phyloP scores from a whole-genome alignment of 1,284 basidiomycete species.

The Kalmanozyma brasiliensis region DNA sequence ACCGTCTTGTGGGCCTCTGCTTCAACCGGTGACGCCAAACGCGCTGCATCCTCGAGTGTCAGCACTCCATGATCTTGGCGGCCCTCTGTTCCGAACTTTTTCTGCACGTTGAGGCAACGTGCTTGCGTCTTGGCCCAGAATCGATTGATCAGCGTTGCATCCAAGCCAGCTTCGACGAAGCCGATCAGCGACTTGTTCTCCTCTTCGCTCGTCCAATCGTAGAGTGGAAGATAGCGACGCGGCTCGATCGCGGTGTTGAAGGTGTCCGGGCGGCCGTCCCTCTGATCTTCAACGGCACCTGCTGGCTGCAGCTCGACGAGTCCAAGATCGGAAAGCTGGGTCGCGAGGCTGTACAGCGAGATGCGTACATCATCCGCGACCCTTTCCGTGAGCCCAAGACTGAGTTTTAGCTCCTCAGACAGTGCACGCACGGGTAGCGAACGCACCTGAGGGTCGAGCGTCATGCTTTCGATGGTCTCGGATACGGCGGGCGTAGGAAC shows the following conservation, averaged over 20 bases:
- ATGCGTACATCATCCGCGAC: constrained; percentile 13
- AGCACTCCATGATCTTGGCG: background rate
- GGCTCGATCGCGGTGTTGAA: constrained; percentile 16
- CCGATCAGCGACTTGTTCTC: constrained; percentile 24
- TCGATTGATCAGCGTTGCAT: constrained; percentile 20
- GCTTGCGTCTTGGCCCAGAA: constrained; percentile 35
- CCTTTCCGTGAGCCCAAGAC: constrained; percentile 17
- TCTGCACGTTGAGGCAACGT: constrained; percentile 8
- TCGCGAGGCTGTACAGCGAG: constrained; percentile 39
- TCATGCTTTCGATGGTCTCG: constrained; percentile 17
- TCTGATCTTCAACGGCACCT: background rate
- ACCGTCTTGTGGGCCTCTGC: constrained; percentile 13
- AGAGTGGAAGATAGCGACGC: constrained; percentile 15
- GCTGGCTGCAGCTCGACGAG: constrained; percentile 11
- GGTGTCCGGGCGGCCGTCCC: background rate
- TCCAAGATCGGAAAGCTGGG: constrained; percentile 27
- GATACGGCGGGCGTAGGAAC: constrained; percentile 12
- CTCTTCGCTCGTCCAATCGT: constrained; percentile 24
- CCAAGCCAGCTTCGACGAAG: constrained; percentile 19
- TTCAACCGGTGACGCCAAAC: background rate
- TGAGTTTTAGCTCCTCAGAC: constrained; percentile 21
- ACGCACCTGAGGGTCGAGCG: constrained; percentile 18
- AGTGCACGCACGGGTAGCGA: constrained; percentile 19
- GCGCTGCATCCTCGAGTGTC: background rate
- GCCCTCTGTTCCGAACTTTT: background rate